These are phyloP conservation scores for Microsporum ferrugineum DNA, from an alignment of 2,329 filamentous ascomycete genomes.

Conservation along the genomic window DNA sequence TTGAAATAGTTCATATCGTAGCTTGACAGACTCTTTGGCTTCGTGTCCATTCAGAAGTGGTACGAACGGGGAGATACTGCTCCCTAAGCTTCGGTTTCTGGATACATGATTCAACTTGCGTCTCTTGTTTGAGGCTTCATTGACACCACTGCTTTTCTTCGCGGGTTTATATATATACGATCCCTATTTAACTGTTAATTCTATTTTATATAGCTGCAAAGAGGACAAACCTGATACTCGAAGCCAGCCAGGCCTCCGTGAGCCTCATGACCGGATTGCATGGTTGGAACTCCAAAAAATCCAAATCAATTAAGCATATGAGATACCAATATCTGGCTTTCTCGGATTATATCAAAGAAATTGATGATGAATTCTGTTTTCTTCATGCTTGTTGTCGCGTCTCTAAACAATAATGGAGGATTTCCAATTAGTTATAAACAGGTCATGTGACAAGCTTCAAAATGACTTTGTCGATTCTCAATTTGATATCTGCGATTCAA, in stretches of 20 bases:
- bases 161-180: slow-evolving; percentile 52
- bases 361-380: not conserved
- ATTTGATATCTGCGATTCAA: not conserved
- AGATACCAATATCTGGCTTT: not conserved
- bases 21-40: slow-evolving; percentile 20
- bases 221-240: slow-evolving; percentile 22
- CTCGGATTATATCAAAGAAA: not conserved
- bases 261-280: slow-evolving; percentile 1
- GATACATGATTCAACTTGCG: slow-evolving; percentile 38
- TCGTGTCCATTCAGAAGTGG: slow-evolving; percentile 33
- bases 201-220: not conserved
- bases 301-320: not conserved
- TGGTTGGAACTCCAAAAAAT: not conserved
- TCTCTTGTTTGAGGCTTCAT: slow-evolving; percentile 43
- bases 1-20: slow-evolving; percentile 29
- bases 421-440: not conserved
- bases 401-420: not conserved
- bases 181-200: slow-evolving; percentile 32
- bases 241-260: slow-evolving; percentile 15
- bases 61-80: slow-evolving; percentile 22
- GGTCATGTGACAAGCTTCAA: slow-evolving; percentile 2
- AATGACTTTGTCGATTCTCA: not conserved
- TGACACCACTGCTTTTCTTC: slow-evolving; percentile 26
- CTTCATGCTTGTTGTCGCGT: not conserved
- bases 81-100: slow-evolving; percentile 21